Conservation (phyloP, 768 basidiomycete genomes). For the Tulasnella sp. region DNA sequence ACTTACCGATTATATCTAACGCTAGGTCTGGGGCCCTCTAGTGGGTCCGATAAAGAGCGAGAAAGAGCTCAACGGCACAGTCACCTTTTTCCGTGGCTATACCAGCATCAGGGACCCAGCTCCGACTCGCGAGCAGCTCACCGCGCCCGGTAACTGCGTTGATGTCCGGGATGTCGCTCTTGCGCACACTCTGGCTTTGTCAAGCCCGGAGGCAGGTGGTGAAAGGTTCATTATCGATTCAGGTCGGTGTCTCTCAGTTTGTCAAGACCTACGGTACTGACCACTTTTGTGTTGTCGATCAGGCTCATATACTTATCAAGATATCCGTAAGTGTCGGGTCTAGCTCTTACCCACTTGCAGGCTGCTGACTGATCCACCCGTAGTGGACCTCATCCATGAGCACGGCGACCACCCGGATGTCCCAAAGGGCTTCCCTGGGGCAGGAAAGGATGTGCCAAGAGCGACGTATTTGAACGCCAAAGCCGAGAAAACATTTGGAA, state of each 20-base stretch:
- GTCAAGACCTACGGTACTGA: background rate
- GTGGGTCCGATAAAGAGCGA: slow-evolving; percentile 39
- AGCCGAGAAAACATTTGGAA: slow-evolving; percentile 27
- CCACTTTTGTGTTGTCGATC: background rate
- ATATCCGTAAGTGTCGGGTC: slow-evolving; percentile 24
- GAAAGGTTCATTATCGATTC: slow-evolving; percentile 31
- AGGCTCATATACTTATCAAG: slow-evolving; percentile 30
- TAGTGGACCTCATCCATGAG: slow-evolving; percentile 24
- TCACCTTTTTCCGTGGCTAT: slow-evolving; percentile 27
- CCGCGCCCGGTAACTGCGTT: slow-evolving; percentile 31
- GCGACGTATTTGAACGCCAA: background rate
- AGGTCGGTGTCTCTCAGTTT: background rate
- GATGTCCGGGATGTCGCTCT: slow-evolving; percentile 39
- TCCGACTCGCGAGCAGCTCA: slow-evolving; percentile 23
- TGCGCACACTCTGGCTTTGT: slow-evolving; percentile 34
- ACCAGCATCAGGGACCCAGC: slow-evolving; percentile 26
- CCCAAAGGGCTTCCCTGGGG: slow-evolving; percentile 27
- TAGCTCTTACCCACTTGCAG: background rate
- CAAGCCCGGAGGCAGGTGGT: slow-evolving; percentile 31
- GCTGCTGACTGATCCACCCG: background rate
- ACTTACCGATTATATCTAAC: background rate
- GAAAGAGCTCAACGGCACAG: slow-evolving; percentile 40
- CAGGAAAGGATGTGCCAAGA: slow-evolving; percentile 2
- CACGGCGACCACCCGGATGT: slow-evolving; percentile 23
- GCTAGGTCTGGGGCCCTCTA: slow-evolving; percentile 39